These are phyloP conservation scores for Globisporangium iwayamae DNA, from an alignment of 352 stramenopile genomes.

Conservation along the genomic window DNA sequence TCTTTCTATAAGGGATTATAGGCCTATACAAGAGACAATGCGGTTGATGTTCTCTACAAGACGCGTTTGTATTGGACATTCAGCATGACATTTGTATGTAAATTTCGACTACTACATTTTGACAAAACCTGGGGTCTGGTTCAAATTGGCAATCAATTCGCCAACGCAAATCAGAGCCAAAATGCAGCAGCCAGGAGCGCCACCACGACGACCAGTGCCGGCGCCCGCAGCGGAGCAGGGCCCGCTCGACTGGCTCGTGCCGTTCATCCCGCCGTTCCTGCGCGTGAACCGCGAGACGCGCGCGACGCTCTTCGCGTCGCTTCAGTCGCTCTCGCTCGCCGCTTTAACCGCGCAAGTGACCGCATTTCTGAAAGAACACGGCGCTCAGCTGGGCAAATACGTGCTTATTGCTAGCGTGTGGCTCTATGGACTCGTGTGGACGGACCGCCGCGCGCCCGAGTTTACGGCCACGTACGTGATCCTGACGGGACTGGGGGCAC, in stretches of 20 bases:
- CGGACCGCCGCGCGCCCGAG: slow-evolving; percentile 42
- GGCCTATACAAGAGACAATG: neutral
- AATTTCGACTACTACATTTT: neutral
- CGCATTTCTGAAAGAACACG: slow-evolving; percentile 23
- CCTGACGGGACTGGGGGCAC: slow-evolving; percentile 38
- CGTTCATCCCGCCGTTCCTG: slow-evolving; percentile 79
- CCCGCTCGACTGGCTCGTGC: slow-evolving; percentile 65
- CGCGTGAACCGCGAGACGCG: slow-evolving; percentile 76
- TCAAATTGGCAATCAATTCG: neutral
- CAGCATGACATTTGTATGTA: neutral
- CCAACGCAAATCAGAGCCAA: neutral
- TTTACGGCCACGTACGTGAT: slow-evolving; percentile 67
- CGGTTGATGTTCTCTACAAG: neutral
- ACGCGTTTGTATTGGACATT: neutral
- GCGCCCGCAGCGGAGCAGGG: slow-evolving; percentile 24
- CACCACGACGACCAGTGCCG: neutral
- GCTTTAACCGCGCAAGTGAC: slow-evolving; percentile 15
- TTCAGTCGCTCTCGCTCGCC: slow-evolving; percentile 24
- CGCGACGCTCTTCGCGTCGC: slow-evolving; percentile 36
- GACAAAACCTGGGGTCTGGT: neutral
- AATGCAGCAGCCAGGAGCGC: slow-evolving; percentile 7
- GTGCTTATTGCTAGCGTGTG: slow-evolving; percentile 27
- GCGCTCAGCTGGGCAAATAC: slow-evolving; percentile 21
- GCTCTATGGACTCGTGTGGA: slow-evolving; percentile 41
- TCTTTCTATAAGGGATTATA: neutral